Evolutionary conservation across 176 grass and related monocot genomes (phyloP).

Genomic region (Aegilops bicornis): DNA sequence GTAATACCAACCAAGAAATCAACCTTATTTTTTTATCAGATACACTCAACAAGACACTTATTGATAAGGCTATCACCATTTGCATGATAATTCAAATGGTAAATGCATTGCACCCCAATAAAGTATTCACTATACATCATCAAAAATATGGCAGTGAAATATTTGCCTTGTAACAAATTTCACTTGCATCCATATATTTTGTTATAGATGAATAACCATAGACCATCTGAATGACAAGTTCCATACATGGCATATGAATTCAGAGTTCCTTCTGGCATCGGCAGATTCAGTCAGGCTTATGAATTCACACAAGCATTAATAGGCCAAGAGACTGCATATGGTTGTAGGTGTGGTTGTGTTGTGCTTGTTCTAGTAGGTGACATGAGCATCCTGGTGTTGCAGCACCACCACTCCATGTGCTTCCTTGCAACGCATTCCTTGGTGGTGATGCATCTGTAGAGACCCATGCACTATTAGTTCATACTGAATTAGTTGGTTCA

Average conservation of each 20-base stretch:
- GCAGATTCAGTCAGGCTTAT: not conserved
- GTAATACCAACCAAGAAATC: too few species aligned
- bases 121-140: not conserved
- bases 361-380: slow-evolving; percentile 46
- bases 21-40: too few species aligned
- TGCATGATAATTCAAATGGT: too few species aligned
- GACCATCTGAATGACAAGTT: too few species aligned
- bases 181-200: not conserved
- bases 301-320: not conserved
- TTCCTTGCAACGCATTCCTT: too few species aligned
- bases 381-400: slow-evolving; percentile 9
- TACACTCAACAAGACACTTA: too few species aligned
- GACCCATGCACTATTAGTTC: too few species aligned
- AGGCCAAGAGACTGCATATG: slow-evolving; percentile 36
- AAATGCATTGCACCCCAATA: not conserved
- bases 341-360: slow-evolving; percentile 37
- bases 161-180: not conserved
- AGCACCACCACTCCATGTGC: too few species aligned
- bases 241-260: too few species aligned
- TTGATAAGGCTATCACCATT: too few species aligned
- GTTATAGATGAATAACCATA: not conserved
- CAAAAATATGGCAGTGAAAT: not conserved
- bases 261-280: not conserved
- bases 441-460: too few species aligned
- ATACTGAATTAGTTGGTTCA: too few species aligned